Evolutionary conservation across 495 filamentous ascomycete genomes (phyloP).

Genomic region (Hypomontagnella monticulosa): DNA sequence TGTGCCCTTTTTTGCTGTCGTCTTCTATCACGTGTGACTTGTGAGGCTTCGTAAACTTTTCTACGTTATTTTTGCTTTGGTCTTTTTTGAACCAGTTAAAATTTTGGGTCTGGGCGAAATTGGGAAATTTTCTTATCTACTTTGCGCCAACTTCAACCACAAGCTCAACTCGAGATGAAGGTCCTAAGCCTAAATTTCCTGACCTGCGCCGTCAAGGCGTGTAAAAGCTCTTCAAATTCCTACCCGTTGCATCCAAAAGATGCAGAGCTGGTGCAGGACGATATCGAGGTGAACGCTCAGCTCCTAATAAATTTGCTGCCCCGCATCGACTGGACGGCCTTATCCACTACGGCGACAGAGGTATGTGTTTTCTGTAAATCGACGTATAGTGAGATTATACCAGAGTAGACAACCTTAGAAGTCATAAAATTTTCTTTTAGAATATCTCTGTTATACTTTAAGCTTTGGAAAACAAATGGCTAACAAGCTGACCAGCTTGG

Average conservation of each 20-base stretch:
- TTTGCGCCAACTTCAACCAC: constrained; percentile 5
- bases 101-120: constrained; percentile 5
- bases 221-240: constrained; percentile 77
- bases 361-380: constrained; percentile 56
- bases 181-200: constrained; percentile 96
- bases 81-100: constrained; percentile 3
- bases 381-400: no score
- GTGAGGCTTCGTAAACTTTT: constrained; percentile 18
- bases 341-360: constrained; percentile 79
- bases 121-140: constrained; percentile 19
- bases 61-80: constrained; percentile 4
- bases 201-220: constrained; percentile 92
- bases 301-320: constrained; percentile 86
- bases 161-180: constrained; percentile 74
- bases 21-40: constrained; percentile 37
- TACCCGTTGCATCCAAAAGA: constrained; percentile 93
- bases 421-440: no score
- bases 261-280: constrained; percentile 84
- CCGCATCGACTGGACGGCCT: constrained; percentile 85
- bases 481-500: constrained; percentile 60
- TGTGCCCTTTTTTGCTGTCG: constrained; percentile 10
- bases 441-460: constrained; percentile 6
- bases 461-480: background rate
- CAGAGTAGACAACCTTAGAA: no score
- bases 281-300: constrained; percentile 78